phyloP scores from a whole-genome alignment of 495 filamentous ascomycete species.

The Neurospora pannonica region DNA sequence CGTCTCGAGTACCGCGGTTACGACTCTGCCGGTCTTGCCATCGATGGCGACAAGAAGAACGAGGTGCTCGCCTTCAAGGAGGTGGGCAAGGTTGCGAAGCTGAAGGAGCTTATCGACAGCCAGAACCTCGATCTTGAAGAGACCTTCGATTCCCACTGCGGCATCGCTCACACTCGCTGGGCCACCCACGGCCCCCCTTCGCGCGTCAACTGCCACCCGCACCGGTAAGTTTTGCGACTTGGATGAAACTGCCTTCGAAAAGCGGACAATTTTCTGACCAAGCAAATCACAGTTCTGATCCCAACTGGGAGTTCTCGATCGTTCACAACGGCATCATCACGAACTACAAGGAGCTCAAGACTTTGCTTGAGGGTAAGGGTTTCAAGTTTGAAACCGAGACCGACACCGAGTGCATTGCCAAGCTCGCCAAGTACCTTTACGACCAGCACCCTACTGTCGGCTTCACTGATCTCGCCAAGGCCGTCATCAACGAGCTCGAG shows the following conservation, averaged over 20 bases:
- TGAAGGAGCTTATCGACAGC: conserved; percentile 85
- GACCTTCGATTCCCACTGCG: conserved; percentile 92
- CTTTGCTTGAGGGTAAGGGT: conserved; percentile 83
- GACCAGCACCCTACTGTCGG: conserved; percentile 91
- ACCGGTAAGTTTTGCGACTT: conserved; percentile 54
- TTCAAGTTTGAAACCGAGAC: conserved; percentile 99
- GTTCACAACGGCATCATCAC: conserved; percentile 99
- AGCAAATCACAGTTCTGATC: conserved; percentile 47
- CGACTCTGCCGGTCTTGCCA: conserved; percentile 89
- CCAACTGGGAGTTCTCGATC: conserved; percentile 89
- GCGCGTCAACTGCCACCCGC: conserved; percentile 92
- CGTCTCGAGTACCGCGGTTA: conserved; percentile 94
- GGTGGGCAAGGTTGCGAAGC: conserved; percentile 95
- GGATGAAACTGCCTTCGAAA: not conserved
- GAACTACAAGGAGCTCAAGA: conserved; percentile 99
- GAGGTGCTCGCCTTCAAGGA: conserved; percentile 97
- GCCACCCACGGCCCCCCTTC: conserved; percentile 94
- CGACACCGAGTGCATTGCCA: conserved; percentile 97
- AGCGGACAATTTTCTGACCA: not conserved
- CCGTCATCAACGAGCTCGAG: conserved; percentile 95
- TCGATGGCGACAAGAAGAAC: conserved; percentile 98
- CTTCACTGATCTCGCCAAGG: conserved; percentile 92
- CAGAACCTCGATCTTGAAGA: conserved; percentile 75
- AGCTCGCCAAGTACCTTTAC: conserved; percentile 96
- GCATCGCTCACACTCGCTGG: conserved; percentile 98